These are phyloP conservation scores for Vigna reflexopilosa DNA, from an alignment of 306 rosid genomes.

Conservation along the genomic window DNA sequence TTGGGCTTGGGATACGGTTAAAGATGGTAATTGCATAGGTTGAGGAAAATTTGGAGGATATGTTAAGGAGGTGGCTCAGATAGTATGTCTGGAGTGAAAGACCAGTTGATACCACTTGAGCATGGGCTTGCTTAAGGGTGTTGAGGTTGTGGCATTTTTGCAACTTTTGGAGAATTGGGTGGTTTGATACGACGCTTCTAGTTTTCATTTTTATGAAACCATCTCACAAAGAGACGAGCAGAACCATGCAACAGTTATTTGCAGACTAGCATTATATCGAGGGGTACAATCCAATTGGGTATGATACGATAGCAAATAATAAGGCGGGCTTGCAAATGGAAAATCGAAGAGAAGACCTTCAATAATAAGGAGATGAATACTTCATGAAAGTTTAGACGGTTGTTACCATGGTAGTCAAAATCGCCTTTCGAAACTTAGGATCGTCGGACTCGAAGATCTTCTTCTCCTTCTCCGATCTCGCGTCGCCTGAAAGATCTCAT, in stretches of 20 bases:
- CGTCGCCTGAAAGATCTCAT: too few species aligned
- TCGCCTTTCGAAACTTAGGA: too few species aligned
- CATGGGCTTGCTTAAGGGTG: constrained; percentile 53
- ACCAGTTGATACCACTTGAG: constrained; percentile 47
- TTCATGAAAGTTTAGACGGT: too few species aligned
- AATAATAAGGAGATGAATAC: too few species aligned
- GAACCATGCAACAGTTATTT: neutral
- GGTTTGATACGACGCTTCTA: constrained; percentile 36
- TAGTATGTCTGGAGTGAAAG: constrained; percentile 50
- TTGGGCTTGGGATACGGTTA: constrained; percentile 44
- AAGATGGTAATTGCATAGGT: constrained; percentile 49
- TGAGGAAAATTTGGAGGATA: constrained; percentile 43
- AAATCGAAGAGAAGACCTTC: too few species aligned
- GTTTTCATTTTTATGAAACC: constrained; percentile 26
- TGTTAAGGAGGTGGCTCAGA: constrained; percentile 50
- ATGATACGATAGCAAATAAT: too few species aligned
- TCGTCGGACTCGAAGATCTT: too few species aligned
- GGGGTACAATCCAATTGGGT: too few species aligned
- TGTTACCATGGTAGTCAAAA: too few species aligned
- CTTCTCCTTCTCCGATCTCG: too few species aligned
- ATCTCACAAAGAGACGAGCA: neutral
- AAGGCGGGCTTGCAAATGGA: too few species aligned
- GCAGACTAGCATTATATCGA: too few species aligned
- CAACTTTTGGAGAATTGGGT: constrained; percentile 45
- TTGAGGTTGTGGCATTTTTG: constrained; percentile 40